Base-by-base conservation (phyloP, 768 basidiomycete species). In the Royoungia palumana region DNA sequence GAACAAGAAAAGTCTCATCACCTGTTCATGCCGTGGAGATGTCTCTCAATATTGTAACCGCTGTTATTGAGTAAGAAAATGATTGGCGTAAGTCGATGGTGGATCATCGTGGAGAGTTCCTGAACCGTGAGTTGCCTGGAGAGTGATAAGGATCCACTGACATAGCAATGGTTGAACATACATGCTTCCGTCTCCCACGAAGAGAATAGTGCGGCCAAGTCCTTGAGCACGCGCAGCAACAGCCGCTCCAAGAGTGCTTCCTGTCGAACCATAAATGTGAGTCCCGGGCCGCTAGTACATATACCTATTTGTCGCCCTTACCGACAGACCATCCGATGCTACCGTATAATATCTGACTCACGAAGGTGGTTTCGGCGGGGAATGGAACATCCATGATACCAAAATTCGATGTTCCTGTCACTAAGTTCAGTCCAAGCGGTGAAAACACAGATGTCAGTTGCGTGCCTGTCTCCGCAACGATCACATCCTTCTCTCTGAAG, bases 1-100 rank as follows among this genome's bases (percentile, higher is more conserved):
- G 3, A 11, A 20, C 3, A 16, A 13, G 25, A 38, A 16, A 36
- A 0, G 7, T 11, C 11, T 53, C 32, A 16, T 12, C 21, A 74
- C 82, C 80, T 72, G 22, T 75, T 59, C 67, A 73, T 76, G 17
- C 86, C 86, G 51, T 92, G 87, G 36, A 88, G 73, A 54, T 75
- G 78, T n/a, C 87, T 79, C 72, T 98, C 94, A 44, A 98, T 92
- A n/a, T 88, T 88, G 70, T 95, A 95, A 0, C 89, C 87, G 17
- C 71, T 74, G 64, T 90, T 91, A 65, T 90, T 90, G 41, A 91
- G 66, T n/a, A 91, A 72, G 66, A 94, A 94, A 25, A 94, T 75
- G 66, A 93, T 89, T 5, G 95, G 94, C 54, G 76, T 84, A 28
- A 94, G 65, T 8, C 76, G 79, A 47, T 78, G 67, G 35, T 76